Evolutionary conservation across 768 basidiomycete genomes (phyloP), one percentile per base, ranked within the genome.

Genomic region (Kwoniella sp.): DNA sequence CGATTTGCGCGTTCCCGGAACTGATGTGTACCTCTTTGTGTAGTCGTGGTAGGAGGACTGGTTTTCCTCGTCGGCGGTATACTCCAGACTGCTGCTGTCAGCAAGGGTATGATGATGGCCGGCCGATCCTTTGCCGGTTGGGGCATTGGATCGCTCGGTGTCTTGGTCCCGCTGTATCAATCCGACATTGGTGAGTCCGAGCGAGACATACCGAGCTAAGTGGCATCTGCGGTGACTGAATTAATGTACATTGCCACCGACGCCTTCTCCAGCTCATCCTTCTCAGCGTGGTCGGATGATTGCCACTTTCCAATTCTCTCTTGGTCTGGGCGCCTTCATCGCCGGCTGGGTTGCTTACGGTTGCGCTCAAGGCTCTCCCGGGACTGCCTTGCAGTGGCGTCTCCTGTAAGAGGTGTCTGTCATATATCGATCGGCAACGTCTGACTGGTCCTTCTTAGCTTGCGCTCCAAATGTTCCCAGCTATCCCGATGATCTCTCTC

Each of bases 341-440:
- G 83, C 90, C 44, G 90, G 89, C 6, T 92, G 90, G 91, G 83
- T 89, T 0, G 90, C 88, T 0, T 93, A 87, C 74, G 90, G 90
- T 19, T 88, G 90, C n/a, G 87, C 85, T 81, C 82, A 64, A 49
- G 56, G 49, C 22, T 30, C 40, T n/a, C 57, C 60, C n/a, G 67
- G 64, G 71, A 84, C 55, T 81, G 62, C 82, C 65, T 72, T 79
- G 47, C 53, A 85, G 67, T 87, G 85, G 85, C 80, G 86, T 33
- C 66, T 87, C 69, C 69, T 3, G 65, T 44, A 19, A 44, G 40
- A 9, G 40, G 40, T 44, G 17, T 10, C 66, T 22, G 33, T 64
- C 63, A 24, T n/a, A n/a, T n/a, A n/a, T n/a, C n/a, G n/a, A n/a
- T n/a, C n/a, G n/a, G n/a, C n/a, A n/a, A n/a, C n/a, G n/a, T n/a